phyloP scores from a whole-genome alignment of 192 early-diverging fungal species.

The Diversispora epigaea region DNA sequence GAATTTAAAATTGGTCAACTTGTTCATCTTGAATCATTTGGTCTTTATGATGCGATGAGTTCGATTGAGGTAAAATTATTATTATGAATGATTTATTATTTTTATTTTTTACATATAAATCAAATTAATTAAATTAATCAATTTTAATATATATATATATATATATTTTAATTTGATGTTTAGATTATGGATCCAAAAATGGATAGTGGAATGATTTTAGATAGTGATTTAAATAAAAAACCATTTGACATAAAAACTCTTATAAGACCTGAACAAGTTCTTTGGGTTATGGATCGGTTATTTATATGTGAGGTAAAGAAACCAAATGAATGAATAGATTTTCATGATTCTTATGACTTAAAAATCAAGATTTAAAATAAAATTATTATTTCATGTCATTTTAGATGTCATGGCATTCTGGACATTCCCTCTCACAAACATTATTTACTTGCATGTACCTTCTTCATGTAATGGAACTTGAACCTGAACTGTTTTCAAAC shows the following conservation, averaged over 20 bases:
- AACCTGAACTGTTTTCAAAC: constrained; percentile 26
- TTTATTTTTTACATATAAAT: too few species aligned
- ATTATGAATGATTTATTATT: not conserved
- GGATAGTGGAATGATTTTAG: constrained; percentile 60
- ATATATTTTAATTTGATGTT: not conserved
- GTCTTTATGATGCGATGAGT: constrained; percentile 62
- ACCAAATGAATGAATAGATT: constrained; percentile 17
- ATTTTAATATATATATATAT: too few species aligned
- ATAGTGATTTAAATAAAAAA: constrained; percentile 38
- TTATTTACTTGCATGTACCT: constrained; percentile 58
- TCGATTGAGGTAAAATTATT: constrained; percentile 48
- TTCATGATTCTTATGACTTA: not conserved
- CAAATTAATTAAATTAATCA: not conserved
- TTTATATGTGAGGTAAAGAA: constrained; percentile 56
- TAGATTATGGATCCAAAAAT: constrained; percentile 65
- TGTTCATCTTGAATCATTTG: constrained; percentile 54
- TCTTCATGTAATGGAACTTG: constrained; percentile 44
- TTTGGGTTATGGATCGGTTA: constrained; percentile 56
- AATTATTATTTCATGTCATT: not conserved
- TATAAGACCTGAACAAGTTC: constrained; percentile 39
- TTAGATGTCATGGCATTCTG: constrained; percentile 63
- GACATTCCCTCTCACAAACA: constrained; percentile 60
- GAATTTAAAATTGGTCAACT: constrained; percentile 59
- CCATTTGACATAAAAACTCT: constrained; percentile 41
- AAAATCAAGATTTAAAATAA: not conserved